A percentile compares a stretch with the other conserved stretches of the same genome.
Conservation (phyloP, 202 grass and related monocot species). For the Brachypodium distachyon region DNA sequence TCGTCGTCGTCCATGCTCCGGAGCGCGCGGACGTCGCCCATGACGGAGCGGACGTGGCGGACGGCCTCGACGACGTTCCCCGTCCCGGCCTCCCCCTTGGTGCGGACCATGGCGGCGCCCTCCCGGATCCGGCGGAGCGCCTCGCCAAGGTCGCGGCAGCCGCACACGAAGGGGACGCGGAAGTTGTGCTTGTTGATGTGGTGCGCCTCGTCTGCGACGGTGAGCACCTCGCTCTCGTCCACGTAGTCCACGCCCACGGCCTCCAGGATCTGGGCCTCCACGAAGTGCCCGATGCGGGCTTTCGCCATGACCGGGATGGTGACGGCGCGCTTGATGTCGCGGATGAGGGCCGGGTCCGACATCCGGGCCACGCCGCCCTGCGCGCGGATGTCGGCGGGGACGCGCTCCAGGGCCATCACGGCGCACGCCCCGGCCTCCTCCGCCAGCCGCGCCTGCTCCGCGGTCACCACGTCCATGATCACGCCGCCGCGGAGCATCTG, state of each 20-base stretch:
- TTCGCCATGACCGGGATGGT: constrained; percentile 92
- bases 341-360: constrained; percentile 61
- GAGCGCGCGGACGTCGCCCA: constrained; percentile 52
- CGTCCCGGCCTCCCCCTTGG: constrained; percentile 92
- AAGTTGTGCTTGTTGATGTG: constrained; percentile 96
- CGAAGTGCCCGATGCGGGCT: constrained; percentile 86
- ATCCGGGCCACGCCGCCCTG: constrained; percentile 55
- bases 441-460: constrained; percentile 36
- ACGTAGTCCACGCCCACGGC: constrained; percentile 73
- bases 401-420: constrained; percentile 62
- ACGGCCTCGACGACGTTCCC: constrained; percentile 90
- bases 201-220: constrained; percentile 59
- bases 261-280: constrained; percentile 57
- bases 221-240: constrained; percentile 84
- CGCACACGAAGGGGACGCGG: constrained; percentile 83
- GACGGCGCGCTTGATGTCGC: constrained; percentile 89
- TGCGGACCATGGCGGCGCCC: constrained; percentile 93
- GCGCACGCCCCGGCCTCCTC: constrained; percentile 57
- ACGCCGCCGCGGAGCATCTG: constrained; percentile 52
- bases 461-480: constrained; percentile 40
- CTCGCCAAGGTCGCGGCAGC: constrained; percentile 83
- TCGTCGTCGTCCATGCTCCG: constrained; percentile 66
- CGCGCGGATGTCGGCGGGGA: constrained; percentile 54
- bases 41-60: constrained; percentile 69
- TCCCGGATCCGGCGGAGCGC: constrained; percentile 80